Evolutionary conservation across 1,284 basidiomycete genomes (phyloP), one percentile per base, ranked within the genome.

Genomic region (Ceratorhiza oryzae-sativae): DNA sequence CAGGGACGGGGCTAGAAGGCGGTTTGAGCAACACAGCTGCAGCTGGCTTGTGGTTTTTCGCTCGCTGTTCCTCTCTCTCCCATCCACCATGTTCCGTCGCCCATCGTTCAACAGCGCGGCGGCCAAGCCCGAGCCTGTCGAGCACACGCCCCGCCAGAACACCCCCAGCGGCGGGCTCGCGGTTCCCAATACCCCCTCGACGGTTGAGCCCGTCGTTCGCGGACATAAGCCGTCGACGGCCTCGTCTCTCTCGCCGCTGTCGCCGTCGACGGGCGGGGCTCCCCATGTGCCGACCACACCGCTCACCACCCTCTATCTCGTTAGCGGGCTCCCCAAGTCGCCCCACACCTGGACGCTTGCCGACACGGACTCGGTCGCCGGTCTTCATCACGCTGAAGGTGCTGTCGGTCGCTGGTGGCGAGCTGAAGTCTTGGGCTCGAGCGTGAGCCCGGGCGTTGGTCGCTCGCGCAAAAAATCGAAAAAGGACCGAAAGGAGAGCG

Each of bases 271-370:
- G 5, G 42, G 67, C 53, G 67, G 53, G 13, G 51, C 27, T 20
- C 67, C 67, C 45, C 67, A 70, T 56, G 67, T 70, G 2, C 67
- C 67, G 13, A 70, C 88, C 39, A 83, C 89, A 56, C 91, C 91
- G 36, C 86, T 93, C 73, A 89, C 92, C 1, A 91, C 89, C 34
- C 87, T 93, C 75, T 93, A 93, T 79, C 90, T 93, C 76, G 92
- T 93, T 36, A 92, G 90, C 3, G 91, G 91, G 30, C 85, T 93
- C 53, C 91, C 92, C 30, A 93, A 93, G 79, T 89, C 88, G 39
- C 90, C 92, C 1, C 90, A 93, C 79, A 93, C 91, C n/a, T 98
- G 96, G 96, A 94, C 94, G 1, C 86, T 96, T 48, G 91, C 94
- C 0, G 95, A 98, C 80, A 89, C 91, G 3, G 95, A 97, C 79